phyloP scores from a whole-genome alignment of 352 stramenopile genomes.

The Globisporangium spinosum region DNA sequence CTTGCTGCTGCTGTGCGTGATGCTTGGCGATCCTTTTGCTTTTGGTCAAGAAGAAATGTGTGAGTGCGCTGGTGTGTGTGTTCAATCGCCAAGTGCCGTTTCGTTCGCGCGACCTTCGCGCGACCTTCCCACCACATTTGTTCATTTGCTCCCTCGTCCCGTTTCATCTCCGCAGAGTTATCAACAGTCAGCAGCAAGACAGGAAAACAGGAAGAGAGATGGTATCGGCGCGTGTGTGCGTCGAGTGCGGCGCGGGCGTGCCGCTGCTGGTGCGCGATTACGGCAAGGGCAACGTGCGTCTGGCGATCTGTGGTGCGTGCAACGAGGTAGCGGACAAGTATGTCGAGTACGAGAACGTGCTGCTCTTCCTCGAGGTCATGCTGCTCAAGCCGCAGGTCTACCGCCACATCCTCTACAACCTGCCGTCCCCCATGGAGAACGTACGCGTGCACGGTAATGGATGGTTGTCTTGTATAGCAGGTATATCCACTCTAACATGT shows the following conservation, averaged over 20 bases:
- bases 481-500: neutral
- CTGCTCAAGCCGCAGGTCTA: conserved; percentile 85
- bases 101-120: conserved; percentile 20
- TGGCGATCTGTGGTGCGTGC: conserved; percentile 66
- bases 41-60: neutral
- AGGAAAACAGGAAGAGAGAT: neutral
- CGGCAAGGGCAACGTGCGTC: conserved; percentile 79
- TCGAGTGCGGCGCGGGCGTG: conserved; percentile 71
- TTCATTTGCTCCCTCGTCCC: neutral
- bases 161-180: neutral
- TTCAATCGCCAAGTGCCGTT: conserved; percentile 15
- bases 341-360: conserved; percentile 82
- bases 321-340: conserved; percentile 83
- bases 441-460: conserved; percentile 2
- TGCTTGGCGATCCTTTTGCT: neutral
- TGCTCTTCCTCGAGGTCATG: conserved; percentile 85
- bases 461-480: neutral
- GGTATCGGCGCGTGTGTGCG: conserved; percentile 43
- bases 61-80: neutral
- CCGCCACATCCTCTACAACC: conserved; percentile 83
- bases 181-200: neutral
- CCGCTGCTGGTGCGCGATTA: conserved; percentile 76
- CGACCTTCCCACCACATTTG: conserved; percentile 16
- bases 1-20: too few species aligned
- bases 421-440: conserved; percentile 38